Conservation (phyloP, 2,329 filamentous ascomycete species). For the Phaeosphaeriaceae sp. region DNA sequence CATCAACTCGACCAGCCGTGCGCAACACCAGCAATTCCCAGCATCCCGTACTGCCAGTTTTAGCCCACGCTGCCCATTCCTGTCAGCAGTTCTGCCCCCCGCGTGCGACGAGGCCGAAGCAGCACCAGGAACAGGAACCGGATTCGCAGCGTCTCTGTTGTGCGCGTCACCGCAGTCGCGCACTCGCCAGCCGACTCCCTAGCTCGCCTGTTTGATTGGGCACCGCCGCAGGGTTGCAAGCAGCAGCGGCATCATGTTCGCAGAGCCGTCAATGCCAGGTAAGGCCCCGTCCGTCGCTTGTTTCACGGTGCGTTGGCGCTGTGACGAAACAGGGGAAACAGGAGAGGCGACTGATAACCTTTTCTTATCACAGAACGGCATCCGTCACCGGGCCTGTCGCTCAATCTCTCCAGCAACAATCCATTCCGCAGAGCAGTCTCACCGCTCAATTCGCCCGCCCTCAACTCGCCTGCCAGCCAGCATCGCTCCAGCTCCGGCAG, state of each 20-base stretch:
- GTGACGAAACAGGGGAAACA: constrained; percentile 40
- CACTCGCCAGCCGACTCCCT: constrained; percentile 27
- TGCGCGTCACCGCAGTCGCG: constrained; percentile 32
- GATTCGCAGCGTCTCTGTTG: constrained; percentile 14
- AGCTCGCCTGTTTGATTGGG: constrained; percentile 43
- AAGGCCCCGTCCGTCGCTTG: constrained; percentile 40
- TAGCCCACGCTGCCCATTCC: constrained; percentile 26
- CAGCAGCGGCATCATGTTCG: constrained; percentile 50
- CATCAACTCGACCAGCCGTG: background rate
- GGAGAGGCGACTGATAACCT: constrained; percentile 32
- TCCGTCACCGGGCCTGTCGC: constrained; percentile 63
- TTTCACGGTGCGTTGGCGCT: constrained; percentile 39
- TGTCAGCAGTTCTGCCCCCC: constrained; percentile 9
- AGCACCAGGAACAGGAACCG: constrained; percentile 13
- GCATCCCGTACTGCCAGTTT: constrained; percentile 41
- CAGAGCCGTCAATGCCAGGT: constrained; percentile 53
- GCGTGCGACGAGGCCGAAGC: constrained; percentile 5
- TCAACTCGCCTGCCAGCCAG: constrained; percentile 52
- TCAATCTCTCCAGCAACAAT: constrained; percentile 78
- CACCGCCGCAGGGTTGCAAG: constrained; percentile 36
- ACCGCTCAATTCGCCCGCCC: constrained; percentile 60
- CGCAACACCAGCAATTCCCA: background rate
- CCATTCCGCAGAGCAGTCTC: constrained; percentile 76
- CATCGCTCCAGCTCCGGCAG: constrained; percentile 59
- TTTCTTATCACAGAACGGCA: constrained; percentile 50